Percentiles rank a stretch among this genome's conserved stretches.
Evolutionary conservation across 2,329 filamentous ascomycete species (phyloP).

Genomic region (Aspergillus quadrilineatus): DNA sequence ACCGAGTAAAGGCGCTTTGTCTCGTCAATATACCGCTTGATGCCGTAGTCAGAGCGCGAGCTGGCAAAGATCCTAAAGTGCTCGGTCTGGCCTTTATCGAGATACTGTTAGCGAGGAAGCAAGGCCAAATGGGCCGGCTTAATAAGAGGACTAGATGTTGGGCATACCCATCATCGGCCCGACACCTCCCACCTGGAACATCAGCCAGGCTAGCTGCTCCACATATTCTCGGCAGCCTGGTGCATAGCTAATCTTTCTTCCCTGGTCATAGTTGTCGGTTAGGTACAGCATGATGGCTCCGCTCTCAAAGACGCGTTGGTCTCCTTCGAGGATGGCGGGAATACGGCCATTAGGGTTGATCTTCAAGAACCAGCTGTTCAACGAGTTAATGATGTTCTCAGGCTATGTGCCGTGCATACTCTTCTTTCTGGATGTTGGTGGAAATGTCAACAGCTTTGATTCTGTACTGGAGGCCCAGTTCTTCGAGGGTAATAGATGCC

Average conservation of each 20-base stretch:
- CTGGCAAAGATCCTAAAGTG: conserved; percentile 49
- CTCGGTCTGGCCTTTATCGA: conserved; percentile 44
- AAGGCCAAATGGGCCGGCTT: background rate
- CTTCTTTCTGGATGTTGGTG: conserved; percentile 46
- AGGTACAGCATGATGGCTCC: conserved; percentile 50
- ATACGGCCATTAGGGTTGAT: conserved; percentile 53
- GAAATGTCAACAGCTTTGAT: conserved; percentile 42
- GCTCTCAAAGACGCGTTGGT: conserved; percentile 46
- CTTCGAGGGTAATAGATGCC: conserved; percentile 39
- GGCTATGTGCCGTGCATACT: conserved; percentile 16
- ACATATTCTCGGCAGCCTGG: conserved; percentile 45
- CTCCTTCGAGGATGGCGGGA: conserved; percentile 45
- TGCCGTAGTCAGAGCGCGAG: conserved; percentile 46
- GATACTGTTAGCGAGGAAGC: background rate
- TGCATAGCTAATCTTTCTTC: conserved; percentile 44
- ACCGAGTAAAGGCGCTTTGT: conserved; percentile 50
- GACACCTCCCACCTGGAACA: conserved; percentile 45
- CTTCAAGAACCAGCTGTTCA: conserved; percentile 42
- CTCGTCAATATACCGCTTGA: conserved; percentile 50
- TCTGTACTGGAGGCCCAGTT: conserved; percentile 37
- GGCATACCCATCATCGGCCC: conserved; percentile 43
- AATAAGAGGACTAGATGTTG: background rate
- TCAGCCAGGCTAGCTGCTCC: conserved; percentile 48
- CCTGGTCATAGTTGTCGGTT: conserved; percentile 44
- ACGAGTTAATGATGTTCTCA: conserved; percentile 9